Conservation (phyloP, 31 red algal genomes). For the Asparagopsis taxiformis region DNA sequence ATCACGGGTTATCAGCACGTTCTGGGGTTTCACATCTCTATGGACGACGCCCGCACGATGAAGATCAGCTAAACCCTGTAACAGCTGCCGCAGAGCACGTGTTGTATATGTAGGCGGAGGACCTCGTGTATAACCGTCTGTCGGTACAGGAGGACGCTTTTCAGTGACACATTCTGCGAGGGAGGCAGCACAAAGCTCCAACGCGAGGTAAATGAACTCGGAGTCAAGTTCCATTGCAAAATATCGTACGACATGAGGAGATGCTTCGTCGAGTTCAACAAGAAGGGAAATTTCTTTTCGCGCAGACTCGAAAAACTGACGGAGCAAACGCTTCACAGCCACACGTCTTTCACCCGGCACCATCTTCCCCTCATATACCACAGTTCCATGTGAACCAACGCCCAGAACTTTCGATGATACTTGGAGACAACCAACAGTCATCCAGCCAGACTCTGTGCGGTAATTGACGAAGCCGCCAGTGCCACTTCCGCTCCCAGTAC, state of each 20-base stretch:
- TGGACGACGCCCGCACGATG: constrained; percentile 83
- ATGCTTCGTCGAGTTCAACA: constrained; percentile 85
- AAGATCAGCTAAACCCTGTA: constrained; percentile 80
- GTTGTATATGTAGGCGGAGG: constrained; percentile 51
- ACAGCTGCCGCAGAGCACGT: constrained; percentile 63
- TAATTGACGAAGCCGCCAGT: constrained; percentile 21
- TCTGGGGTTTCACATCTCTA: constrained; percentile 91
- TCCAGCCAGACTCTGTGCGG: constrained; percentile 39
- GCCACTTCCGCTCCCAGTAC: constrained; percentile 22
- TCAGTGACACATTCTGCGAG: constrained; percentile 70
- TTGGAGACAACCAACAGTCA: constrained; percentile 61
- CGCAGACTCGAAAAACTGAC: constrained; percentile 81
- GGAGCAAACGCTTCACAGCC: constrained; percentile 86
- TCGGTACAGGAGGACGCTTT: constrained; percentile 32
- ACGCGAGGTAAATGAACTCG: constrained; percentile 88
- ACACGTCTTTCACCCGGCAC: constrained; percentile 73
- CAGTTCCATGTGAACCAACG: constrained; percentile 78
- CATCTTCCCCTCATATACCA: constrained; percentile 83
- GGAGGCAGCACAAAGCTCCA: constrained; percentile 80
- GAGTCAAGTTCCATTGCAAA: constrained; percentile 96
- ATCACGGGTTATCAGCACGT: constrained; percentile 69
- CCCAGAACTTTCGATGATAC: constrained; percentile 72
- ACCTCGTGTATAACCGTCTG: constrained; percentile 20
- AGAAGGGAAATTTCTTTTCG: constrained; percentile 83
- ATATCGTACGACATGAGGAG: constrained; percentile 87